A percentile compares a stretch with the other conserved stretches of the same genome.
Evolutionary conservation across 208 protist species (phyloP).

Genomic region (Naegleria gruberi): DNA sequence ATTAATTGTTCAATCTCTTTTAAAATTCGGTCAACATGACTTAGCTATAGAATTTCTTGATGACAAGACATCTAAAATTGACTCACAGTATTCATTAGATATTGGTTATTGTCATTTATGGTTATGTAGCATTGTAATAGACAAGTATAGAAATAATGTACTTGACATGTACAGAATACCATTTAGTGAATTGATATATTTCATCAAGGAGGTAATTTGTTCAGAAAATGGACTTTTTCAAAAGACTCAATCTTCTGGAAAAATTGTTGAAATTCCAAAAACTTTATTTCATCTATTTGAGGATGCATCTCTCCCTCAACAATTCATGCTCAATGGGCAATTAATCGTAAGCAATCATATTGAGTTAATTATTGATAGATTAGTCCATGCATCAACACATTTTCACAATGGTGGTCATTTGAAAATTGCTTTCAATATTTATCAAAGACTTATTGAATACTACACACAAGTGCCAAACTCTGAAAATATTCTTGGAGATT

Average conservation of each 20-base stretch:
- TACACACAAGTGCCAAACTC: not conserved
- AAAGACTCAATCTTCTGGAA: not conserved
- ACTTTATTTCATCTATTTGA: not conserved
- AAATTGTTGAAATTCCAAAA: not conserved
- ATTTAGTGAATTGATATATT: not conserved
- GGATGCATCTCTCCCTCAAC: not conserved
- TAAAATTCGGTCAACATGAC: not conserved
- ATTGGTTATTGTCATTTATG: not conserved
- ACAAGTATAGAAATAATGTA: not conserved
- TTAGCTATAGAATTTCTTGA: not conserved
- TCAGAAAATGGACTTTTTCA: not conserved
- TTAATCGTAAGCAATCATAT: not conserved
- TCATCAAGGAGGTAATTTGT: not conserved
- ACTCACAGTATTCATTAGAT: not conserved
- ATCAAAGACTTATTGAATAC: not conserved
- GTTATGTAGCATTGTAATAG: not conserved
- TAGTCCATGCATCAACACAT: not conserved
- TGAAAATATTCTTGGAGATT: not conserved
- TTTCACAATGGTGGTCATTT: not conserved
- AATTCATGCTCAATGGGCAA: not conserved
- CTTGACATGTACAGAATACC: not conserved
- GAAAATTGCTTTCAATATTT: not conserved
- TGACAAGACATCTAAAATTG: not conserved
- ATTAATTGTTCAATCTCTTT: not conserved
- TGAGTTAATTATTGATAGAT: not conserved